phyloP scores from a whole-genome alignment of 495 filamentous ascomycete species.

The Hyaloscypha bicolor region DNA sequence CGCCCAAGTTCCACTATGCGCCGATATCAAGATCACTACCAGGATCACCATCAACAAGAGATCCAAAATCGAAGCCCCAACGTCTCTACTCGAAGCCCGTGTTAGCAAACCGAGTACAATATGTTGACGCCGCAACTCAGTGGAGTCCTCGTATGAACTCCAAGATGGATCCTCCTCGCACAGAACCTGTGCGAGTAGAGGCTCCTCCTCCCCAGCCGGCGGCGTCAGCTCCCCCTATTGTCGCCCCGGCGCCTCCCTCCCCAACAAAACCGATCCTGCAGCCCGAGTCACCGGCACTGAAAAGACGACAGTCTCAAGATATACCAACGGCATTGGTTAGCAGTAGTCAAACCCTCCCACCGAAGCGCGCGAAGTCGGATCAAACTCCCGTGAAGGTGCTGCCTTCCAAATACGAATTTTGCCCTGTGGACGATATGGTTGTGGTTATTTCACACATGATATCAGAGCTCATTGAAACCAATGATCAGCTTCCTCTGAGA shows the following conservation, averaged over 20 bases:
- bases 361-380: slow-evolving; percentile 19
- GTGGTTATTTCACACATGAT: slow-evolving; percentile 93
- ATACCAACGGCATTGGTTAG: neutral
- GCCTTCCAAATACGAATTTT: slow-evolving; percentile 75
- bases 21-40: slow-evolving; percentile 34
- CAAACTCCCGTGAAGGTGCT: slow-evolving; percentile 58
- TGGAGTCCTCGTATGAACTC: slow-evolving; percentile 24
- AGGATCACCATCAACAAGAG: slow-evolving; percentile 23
- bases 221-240: neutral
- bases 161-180: slow-evolving; percentile 33
- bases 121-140: slow-evolving; percentile 31
- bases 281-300: slow-evolving; percentile 39
- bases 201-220: neutral
- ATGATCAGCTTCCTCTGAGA: slow-evolving; percentile 84
- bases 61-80: slow-evolving; percentile 18
- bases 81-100: slow-evolving; percentile 3
- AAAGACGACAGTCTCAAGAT: slow-evolving; percentile 19
- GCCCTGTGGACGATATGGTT: slow-evolving; percentile 81
- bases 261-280: slow-evolving; percentile 42
- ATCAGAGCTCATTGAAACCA: slow-evolving; percentile 87
- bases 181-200: slow-evolving; percentile 26
- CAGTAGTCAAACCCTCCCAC: slow-evolving; percentile 4
- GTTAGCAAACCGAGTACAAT: slow-evolving; percentile 18
- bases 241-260: slow-evolving; percentile 30
- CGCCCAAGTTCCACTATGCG: slow-evolving; percentile 34